These are phyloP conservation scores for Glutinoglossum americanum DNA, from an alignment of 495 filamentous ascomycete species.

Conservation along the genomic window DNA sequence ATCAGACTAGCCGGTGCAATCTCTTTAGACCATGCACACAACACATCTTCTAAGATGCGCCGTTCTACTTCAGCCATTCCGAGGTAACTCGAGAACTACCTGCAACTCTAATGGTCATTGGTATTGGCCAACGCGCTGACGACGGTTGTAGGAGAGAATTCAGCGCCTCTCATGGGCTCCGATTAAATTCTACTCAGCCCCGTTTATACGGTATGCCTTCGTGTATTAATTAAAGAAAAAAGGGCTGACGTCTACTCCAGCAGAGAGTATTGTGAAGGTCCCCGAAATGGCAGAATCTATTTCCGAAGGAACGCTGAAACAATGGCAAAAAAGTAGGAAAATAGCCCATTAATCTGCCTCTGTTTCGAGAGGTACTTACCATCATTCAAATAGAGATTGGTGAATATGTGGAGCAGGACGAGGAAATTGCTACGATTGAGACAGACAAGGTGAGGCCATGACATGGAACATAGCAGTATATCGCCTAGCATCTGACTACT, in stretches of 20 bases:
- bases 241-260: slow-evolving; percentile 13
- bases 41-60: background rate
- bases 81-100: background rate
- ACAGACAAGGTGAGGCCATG: slow-evolving; percentile 74
- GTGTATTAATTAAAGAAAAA: background rate
- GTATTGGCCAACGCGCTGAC: background rate
- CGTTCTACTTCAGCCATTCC: background rate
- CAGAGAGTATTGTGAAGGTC: slow-evolving; percentile 75
- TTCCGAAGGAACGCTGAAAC: slow-evolving; percentile 89
- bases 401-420: slow-evolving; percentile 85
- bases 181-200: background rate
- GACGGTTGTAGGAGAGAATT: background rate
- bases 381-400: slow-evolving; percentile 40
- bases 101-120: background rate
- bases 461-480: background rate
- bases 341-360: slow-evolving; percentile 1
- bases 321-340: slow-evolving; percentile 63
- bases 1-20: background rate
- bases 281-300: slow-evolving; percentile 98
- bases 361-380: background rate
- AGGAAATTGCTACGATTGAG: slow-evolving; percentile 97
- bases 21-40: background rate
- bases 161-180: background rate
- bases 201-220: background rate
- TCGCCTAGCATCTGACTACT: background rate